Conservation (phyloP, 305 asterid genomes). For the Fraxinus sp. region DNA sequence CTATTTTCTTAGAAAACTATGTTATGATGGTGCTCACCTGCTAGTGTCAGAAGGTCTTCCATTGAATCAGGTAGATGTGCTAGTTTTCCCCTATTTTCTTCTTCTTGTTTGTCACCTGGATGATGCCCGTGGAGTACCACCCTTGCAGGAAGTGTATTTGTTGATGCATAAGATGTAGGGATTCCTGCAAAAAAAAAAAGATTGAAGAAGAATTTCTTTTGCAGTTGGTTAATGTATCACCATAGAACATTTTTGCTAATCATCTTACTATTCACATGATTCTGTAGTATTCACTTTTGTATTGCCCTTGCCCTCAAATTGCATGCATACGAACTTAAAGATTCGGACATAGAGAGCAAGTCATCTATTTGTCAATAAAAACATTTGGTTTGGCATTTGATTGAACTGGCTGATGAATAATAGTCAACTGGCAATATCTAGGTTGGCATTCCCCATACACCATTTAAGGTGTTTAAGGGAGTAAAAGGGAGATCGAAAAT, state of each 20-base stretch:
- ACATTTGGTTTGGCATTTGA: slow-evolving; percentile 19
- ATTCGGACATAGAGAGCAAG: neutral
- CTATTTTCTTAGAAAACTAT: neutral
- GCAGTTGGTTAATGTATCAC: too few relatives aligned
- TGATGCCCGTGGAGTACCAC: slow-evolving; percentile 85
- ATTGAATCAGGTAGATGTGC: slow-evolving; percentile 81
- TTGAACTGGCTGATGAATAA: slow-evolving; percentile 18
- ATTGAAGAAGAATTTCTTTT: too few relatives aligned
- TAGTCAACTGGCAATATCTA: slow-evolving; percentile 8
- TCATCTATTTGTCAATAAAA: slow-evolving; percentile 15
- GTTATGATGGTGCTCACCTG: slow-evolving; percentile 49
- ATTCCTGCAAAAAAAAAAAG: slow-evolving; percentile 40
- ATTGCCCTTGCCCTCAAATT: slow-evolving; percentile 6
- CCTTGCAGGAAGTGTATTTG: slow-evolving; percentile 50
- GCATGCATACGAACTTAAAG: slow-evolving; percentile 9
- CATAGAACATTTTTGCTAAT: neutral
- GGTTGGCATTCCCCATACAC: slow-evolving; percentile 14
- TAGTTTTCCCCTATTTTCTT: slow-evolving; percentile 60
- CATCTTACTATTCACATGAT: slow-evolving; percentile 2
- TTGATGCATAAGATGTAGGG: slow-evolving; percentile 18
- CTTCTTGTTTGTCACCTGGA: slow-evolving; percentile 58
- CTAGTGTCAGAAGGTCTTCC: slow-evolving; percentile 62
- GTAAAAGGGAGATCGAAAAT: slow-evolving; percentile 12
- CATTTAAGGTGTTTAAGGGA: slow-evolving; percentile 1
- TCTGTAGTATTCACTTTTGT: slow-evolving; percentile 5